Evolutionary conservation across 2,329 filamentous ascomycete genomes (phyloP).

Genomic region (Myrmaecium sp.): DNA sequence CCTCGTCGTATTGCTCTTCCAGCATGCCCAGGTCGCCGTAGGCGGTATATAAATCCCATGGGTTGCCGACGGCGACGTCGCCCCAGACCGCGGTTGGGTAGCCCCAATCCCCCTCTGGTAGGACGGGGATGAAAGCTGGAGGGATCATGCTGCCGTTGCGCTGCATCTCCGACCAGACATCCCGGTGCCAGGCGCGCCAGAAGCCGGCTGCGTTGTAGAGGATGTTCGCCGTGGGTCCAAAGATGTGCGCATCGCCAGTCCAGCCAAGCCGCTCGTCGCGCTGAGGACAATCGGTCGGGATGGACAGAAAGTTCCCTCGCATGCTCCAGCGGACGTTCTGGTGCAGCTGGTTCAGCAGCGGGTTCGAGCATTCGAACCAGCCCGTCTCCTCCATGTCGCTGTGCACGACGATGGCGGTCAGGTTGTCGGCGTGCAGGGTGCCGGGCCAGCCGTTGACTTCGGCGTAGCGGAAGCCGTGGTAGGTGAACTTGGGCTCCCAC

Average conservation of each 20-base stretch:
- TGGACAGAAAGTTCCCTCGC: slow-evolving; percentile 39
- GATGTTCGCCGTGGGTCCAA: slow-evolving; percentile 34
- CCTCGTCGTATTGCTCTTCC: slow-evolving; percentile 18
- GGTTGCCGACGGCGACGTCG: slow-evolving; percentile 20
- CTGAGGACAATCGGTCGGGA: slow-evolving; percentile 43
- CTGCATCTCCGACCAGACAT: slow-evolving; percentile 24
- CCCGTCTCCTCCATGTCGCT: slow-evolving; percentile 36
- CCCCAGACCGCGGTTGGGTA: slow-evolving; percentile 21
- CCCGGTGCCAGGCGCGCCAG: slow-evolving; percentile 32
- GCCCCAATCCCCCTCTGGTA: neutral
- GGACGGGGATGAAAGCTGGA: slow-evolving; percentile 8
- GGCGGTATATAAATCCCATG: slow-evolving; percentile 18
- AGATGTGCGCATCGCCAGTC: slow-evolving; percentile 36
- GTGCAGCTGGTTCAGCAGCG: slow-evolving; percentile 36
- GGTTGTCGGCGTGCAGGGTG: slow-evolving; percentile 10
- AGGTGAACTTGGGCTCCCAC: slow-evolving; percentile 35
- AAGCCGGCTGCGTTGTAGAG: slow-evolving; percentile 37
- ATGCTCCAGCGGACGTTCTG: slow-evolving; percentile 39
- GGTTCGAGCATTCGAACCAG: slow-evolving; percentile 35
- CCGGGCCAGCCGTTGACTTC: slow-evolving; percentile 30
- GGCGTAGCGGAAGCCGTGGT: slow-evolving; percentile 36
- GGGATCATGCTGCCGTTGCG: slow-evolving; percentile 8
- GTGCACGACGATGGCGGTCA: slow-evolving; percentile 29
- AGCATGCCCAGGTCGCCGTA: slow-evolving; percentile 21
- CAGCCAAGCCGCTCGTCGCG: slow-evolving; percentile 38